Percentiles rank a stretch among this genome's conserved stretches.
phyloP scores from a whole-genome alignment of 306 rosid species.

The Geum urbanum region DNA sequence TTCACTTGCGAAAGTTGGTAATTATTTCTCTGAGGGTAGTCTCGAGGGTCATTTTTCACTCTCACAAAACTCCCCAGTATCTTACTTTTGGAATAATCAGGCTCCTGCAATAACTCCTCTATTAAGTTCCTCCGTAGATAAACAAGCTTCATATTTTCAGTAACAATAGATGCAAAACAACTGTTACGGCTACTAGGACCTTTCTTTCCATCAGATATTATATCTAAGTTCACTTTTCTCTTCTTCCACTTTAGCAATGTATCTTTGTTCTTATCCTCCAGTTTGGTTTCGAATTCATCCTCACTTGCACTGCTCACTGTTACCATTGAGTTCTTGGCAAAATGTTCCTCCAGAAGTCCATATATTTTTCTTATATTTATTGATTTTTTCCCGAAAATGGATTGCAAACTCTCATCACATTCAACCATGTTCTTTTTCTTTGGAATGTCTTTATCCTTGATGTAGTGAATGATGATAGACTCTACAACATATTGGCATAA shows the following conservation, averaged over 20 bases:
- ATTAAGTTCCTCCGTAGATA: slow-evolving; percentile 11
- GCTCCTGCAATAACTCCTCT: slow-evolving; percentile 10
- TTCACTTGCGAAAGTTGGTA: slow-evolving; percentile 11
- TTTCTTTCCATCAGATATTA: slow-evolving; percentile 25
- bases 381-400: slow-evolving; percentile 45
- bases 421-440: slow-evolving; percentile 33
- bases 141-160: slow-evolving; percentile 10
- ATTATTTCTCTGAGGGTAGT: slow-evolving; percentile 7
- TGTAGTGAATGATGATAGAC: slow-evolving; percentile 42
- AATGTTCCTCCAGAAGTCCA: slow-evolving; percentile 41
- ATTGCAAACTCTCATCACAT: slow-evolving; percentile 46
- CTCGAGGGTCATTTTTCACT: slow-evolving; percentile 14
- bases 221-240: slow-evolving; percentile 17
- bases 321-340: slow-evolving; percentile 24
- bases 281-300: slow-evolving; percentile 12
- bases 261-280: slow-evolving; percentile 20
- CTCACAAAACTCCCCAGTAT: slow-evolving; percentile 12
- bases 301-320: slow-evolving; percentile 16
- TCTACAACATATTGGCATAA: slow-evolving; percentile 33
- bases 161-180: slow-evolving; percentile 15
- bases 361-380: slow-evolving; percentile 25
- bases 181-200: slow-evolving; percentile 12
- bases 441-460: slow-evolving; percentile 49
- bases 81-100: slow-evolving; percentile 8
- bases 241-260: slow-evolving; percentile 12